Evolutionary conservation across 1,284 basidiomycete genomes (phyloP), one percentile per base, ranked within the genome.

Genomic region (Sanghuangporus weigelae): DNA sequence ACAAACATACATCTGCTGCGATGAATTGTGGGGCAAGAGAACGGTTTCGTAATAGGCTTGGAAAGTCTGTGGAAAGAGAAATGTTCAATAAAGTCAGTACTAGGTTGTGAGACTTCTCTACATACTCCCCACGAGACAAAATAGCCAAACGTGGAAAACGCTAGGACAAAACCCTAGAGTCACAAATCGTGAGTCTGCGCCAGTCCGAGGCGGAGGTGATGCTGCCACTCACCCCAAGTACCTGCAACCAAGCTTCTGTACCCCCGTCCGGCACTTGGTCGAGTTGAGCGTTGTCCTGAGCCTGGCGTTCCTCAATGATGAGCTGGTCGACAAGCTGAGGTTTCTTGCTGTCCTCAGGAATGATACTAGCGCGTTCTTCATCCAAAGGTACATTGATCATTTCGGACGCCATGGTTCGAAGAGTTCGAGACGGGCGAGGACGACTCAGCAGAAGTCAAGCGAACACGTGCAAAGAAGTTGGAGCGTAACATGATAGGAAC

Each of bases 41-140:
- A 72, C 76, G 46, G 75, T 68, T 67, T 82, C 73, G 67, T 84
- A 84, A 68, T 84, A 81, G 0, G 74, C 76, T 73, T 85, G 83
- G 68, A 84, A 84, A 23, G 79, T 77, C 80, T 81, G 57, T 26
- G 31, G 38, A 8, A 59, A 61, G 59, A 14, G 7, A 23, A 35
- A 68, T 65, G 73, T 21, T 48, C 42, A 12, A 16, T 21, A 1
- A 26, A 40, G 23, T 26, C n/a, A 56, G n/a, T 14, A 57, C 6
- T 19, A 5, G 23, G 23, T 26, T 26, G 14, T 12, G 21, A 11
- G 23, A 23, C 53, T 21, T 38, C 1, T 36, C 72, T 11, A 44
- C 76, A 62, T 60, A 78, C 77, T 46, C 78, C 78, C 73, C 77
- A 79, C 0, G 77, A 72, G 62, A 78, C 78, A 12, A 78, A 76